Evolutionary conservation across 306 rosid genomes (phyloP), one percentile per base, ranked within the genome.

Genomic region (Castanopsis chinensis): DNA sequence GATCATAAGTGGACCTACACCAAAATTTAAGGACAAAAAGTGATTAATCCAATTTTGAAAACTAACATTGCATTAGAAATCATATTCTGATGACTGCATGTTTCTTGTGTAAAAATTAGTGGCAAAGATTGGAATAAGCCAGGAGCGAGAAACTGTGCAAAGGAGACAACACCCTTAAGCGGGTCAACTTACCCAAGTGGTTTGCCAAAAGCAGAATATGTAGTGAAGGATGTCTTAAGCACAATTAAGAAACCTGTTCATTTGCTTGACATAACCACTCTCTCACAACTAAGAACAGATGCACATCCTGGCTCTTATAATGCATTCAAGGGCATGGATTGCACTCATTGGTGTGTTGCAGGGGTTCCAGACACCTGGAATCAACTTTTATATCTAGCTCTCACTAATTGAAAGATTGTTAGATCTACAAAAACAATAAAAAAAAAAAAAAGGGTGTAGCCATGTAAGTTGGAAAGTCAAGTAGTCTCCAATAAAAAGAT

Each of bases 331-430:
- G 87, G 85, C 82, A 89, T 90, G 95, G 97, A 90, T 13, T 92
- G 93, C 72, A 87, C 92, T 4, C 95, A 90, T 82, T 92, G 97
- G 97, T 92, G 97, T 72, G 77, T 92, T 13, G 91, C 93, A 33
- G 97, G 95, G 4, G 60, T 92, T 15, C 83, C 85, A 64, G 97
- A 92, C 83, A 87, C 45, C 12, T 41, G 45, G 45, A 41, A 41
- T 41, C 45, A 41, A 41, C 45, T 41, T 41, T 8, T 41, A 8
- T 41, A 41, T 41, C 0, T 41, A 41, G 12, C 45, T 41, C 45
- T 41, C 45, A 2, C 45, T 41, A 41, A 41, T 41, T 41, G 45
- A 41, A 8, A 41, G 12, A 8, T 41, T 41, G 12, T 41, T 2
- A 8, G 45, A 41, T 41, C 45, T 41, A 41, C 45, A 41, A 41